Base-by-base conservation (phyloP, 768 basidiomycete genomes). In the Xanthoconium purpureum region DNA sequence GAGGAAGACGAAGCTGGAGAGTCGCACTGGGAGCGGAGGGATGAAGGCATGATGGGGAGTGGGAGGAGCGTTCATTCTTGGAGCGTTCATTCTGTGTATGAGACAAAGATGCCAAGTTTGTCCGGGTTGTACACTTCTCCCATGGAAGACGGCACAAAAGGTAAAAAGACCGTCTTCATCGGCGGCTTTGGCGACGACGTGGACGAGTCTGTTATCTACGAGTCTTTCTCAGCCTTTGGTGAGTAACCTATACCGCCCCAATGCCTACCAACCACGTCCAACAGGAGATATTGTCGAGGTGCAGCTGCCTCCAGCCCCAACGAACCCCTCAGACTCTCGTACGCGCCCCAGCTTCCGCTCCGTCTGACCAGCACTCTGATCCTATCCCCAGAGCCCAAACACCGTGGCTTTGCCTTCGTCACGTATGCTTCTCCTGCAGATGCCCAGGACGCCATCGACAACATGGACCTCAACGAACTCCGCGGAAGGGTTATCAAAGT, bases 371-470 rank as follows among this genome's bases (percentile, higher is more conserved):
- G 0, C 18, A n/a, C 37, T 46, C 45, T 61, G 18, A 60, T 20
- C 28, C 20, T 29, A 36, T 20, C 18, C 33, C 12, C 56, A 89
- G 89, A 88, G 58, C 73, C 74, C n/a, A 92, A 89, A 74, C 91
- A 93, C 71, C 85, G 94, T 44, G 96, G 95, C 11, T 98, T 94
- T 74, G 96, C 88, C 10, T 98, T 98, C 68, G 83, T 98, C 47
- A 94, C 94, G 2, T 98, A 84, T 69, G 74, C 84, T 12, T 88
- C 87, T 8, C 69, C 89, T 10, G 80, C 82, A 24, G 93, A 96
- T 72, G 94, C 96, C 6, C 89, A 91, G 67, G 95, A 98, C 70
- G 96, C 96, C 30, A 96, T 98, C 58, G 96, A 98, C 78, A 98
- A 98, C 75, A 98, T 94, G 91, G 94, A 98, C 73, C 76, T 95